A percentile compares a stretch with the other conserved stretches of the same genome.
Conservation (phyloP, 2,329 filamentous ascomycete genomes). For the Paracoccidioides brasiliensis region DNA sequence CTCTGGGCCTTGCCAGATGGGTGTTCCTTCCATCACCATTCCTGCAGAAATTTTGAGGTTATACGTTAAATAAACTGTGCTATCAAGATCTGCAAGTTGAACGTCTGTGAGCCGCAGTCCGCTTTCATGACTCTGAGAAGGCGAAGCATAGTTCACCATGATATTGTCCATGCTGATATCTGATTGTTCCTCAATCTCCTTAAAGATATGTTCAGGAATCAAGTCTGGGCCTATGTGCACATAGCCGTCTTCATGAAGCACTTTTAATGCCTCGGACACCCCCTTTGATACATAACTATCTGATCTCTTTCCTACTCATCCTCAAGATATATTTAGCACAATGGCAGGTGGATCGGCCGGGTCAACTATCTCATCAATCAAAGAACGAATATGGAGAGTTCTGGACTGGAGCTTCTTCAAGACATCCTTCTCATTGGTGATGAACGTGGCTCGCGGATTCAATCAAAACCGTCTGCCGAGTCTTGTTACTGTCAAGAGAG, state of each 20-base stretch:
- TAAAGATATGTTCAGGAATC: neutral
- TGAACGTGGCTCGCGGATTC: constrained; percentile 6
- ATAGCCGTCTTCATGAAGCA: constrained; percentile 10
- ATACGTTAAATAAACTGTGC: constrained; percentile 8
- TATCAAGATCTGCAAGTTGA: constrained; percentile 13
- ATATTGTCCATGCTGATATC: constrained; percentile 14
- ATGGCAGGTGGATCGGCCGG: constrained; percentile 9
- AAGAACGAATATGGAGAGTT: constrained; percentile 3
- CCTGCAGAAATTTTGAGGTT: constrained; percentile 1
- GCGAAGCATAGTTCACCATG: constrained; percentile 12
- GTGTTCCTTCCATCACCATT: constrained; percentile 10
- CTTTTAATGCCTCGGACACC: constrained; percentile 8
- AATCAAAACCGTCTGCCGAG: constrained; percentile 3
- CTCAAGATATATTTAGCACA: constrained; percentile 11
- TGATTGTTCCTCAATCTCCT: neutral
- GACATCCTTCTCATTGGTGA: constrained; percentile 9
- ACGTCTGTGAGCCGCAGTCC: constrained; percentile 10
- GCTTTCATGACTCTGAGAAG: neutral
- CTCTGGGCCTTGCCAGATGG: constrained; percentile 13
- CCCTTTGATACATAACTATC: constrained; percentile 9
- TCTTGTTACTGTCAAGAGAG: neutral
- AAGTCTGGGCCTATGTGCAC: constrained; percentile 9
- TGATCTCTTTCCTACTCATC: constrained; percentile 9
- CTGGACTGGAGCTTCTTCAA: constrained; percentile 6
- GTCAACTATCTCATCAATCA: constrained; percentile 10